Percentiles rank a stretch among this genome's conserved stretches.
Evolutionary conservation across 495 filamentous ascomycete genomes (phyloP).

Genomic region (Pseudevernia furfuracea): DNA sequence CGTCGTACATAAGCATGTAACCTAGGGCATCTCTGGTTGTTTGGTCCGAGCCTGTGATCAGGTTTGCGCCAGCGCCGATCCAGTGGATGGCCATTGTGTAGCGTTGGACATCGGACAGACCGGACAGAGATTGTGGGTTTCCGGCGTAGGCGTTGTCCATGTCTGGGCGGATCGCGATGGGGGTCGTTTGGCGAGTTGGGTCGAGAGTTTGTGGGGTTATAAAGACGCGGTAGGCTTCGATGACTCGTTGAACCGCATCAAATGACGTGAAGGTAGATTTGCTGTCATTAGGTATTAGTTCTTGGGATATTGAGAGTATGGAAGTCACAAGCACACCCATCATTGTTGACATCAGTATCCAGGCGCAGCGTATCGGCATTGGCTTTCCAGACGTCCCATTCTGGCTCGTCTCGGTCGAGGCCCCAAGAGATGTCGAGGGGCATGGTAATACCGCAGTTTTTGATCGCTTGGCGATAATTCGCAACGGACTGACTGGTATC

Average conservation of each 20-base stretch:
- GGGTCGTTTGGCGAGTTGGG: not conserved
- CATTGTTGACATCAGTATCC: not conserved
- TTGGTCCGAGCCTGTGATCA: not conserved
- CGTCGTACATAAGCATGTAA: not conserved
- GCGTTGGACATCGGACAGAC: not conserved
- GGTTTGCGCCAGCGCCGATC: not conserved
- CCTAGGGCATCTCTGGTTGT: not conserved
- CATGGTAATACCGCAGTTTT: no score
- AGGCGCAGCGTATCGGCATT: not conserved
- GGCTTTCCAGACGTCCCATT: not conserved
- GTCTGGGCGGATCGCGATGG: not conserved
- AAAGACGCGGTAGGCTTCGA: not conserved
- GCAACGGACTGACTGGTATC: not conserved
- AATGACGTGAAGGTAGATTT: not conserved
- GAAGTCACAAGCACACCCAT: no score
- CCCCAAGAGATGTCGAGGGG: not conserved
- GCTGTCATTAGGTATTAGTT: not conserved
- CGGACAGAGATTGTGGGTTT: conserved; percentile 2
- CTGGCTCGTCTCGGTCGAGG: not conserved
- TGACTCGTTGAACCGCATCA: not conserved
- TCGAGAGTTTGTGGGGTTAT: not conserved
- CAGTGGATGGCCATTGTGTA: not conserved
- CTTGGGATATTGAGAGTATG: no score
- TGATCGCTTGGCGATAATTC: no score
- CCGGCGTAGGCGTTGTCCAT: not conserved